These are phyloP conservation scores for Saccharomycopsis hybrid DNA, from an alignment of 1,139 yeast species.

Conservation along the genomic window DNA sequence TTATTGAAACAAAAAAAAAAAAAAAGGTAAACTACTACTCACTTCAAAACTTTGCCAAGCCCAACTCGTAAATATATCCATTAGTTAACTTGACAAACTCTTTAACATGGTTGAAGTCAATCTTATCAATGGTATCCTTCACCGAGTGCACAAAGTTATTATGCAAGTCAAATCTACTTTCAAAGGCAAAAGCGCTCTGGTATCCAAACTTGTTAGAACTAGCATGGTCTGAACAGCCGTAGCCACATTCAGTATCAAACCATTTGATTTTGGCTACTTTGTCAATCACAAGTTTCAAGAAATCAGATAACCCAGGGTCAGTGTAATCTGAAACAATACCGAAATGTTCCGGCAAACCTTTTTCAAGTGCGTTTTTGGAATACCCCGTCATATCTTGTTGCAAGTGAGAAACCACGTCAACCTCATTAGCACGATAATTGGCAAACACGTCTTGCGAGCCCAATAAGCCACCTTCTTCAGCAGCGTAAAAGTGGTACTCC, in stretches of 20 bases:
- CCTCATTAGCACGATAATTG: conserved; percentile 40
- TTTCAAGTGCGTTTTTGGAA: conserved; percentile 47
- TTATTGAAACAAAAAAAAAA: no score
- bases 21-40: conserved; percentile 38
- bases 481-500: conserved; percentile 92
- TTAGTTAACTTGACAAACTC: conserved; percentile 74
- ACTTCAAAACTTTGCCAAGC: conserved; percentile 28
- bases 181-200: conserved; percentile 80
- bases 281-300: conserved; percentile 54
- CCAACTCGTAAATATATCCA: conserved; percentile 66
- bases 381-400: conserved; percentile 97
- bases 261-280: conserved; percentile 63
- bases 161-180: conserved; percentile 57
- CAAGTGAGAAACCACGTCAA: conserved; percentile 70
- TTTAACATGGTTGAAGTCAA: conserved; percentile 68
- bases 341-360: conserved; percentile 60
- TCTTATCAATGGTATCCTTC: conserved; percentile 72
- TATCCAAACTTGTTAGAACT: conserved; percentile 78
- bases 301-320: conserved; percentile 50
- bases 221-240: conserved; percentile 92
- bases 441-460: conserved; percentile 81
- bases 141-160: conserved; percentile 71
- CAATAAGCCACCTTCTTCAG: conserved; percentile 88
- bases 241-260: conserved; percentile 76
- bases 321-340: conserved; percentile 80